phyloP scores from a whole-genome alignment of 257 asterid genomes.

The Nyctanthes arbortristis region DNA sequence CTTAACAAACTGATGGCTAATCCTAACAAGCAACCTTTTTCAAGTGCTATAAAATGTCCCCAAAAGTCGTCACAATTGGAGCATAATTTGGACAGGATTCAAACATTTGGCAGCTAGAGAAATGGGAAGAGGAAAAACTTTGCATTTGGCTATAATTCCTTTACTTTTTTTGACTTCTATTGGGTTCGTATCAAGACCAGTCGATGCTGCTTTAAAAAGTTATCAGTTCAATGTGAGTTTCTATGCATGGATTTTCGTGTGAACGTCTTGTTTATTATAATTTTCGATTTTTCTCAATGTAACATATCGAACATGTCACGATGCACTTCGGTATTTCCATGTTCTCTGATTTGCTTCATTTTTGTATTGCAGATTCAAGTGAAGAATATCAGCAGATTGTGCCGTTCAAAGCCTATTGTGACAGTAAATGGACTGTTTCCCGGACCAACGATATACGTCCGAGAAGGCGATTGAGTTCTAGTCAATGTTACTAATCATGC shows the following conservation, averaged over 20 bases:
- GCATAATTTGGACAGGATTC: too few relatives aligned
- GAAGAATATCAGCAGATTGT: slow-evolving; percentile 64
- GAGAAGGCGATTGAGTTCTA: slow-evolving; percentile 59
- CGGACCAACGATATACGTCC: slow-evolving; percentile 34
- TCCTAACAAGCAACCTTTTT: too few relatives aligned
- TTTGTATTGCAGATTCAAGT: slow-evolving; percentile 47
- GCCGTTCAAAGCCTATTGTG: slow-evolving; percentile 63
- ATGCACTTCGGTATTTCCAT: not conserved
- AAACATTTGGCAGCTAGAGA: too few relatives aligned
- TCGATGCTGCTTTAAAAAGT: slow-evolving; percentile 48
- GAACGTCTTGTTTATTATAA: not conserved
- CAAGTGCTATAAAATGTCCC: too few relatives aligned
- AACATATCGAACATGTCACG: not conserved
- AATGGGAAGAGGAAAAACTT: too few relatives aligned
- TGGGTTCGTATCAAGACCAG: slow-evolving; percentile 22
- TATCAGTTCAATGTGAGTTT: slow-evolving; percentile 60
- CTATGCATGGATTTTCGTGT: not conserved
- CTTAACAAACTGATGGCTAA: too few relatives aligned
- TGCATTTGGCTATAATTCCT: too few relatives aligned
- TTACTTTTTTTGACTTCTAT: slow-evolving; percentile 5
- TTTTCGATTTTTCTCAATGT: not conserved
- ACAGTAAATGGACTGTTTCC: slow-evolving; percentile 62
- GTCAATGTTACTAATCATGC: slow-evolving; percentile 66
- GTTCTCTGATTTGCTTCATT: not conserved
- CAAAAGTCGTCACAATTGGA: too few relatives aligned